Conservation (phyloP, 495 filamentous ascomycete genomes). For the Daldinia decipiens region DNA sequence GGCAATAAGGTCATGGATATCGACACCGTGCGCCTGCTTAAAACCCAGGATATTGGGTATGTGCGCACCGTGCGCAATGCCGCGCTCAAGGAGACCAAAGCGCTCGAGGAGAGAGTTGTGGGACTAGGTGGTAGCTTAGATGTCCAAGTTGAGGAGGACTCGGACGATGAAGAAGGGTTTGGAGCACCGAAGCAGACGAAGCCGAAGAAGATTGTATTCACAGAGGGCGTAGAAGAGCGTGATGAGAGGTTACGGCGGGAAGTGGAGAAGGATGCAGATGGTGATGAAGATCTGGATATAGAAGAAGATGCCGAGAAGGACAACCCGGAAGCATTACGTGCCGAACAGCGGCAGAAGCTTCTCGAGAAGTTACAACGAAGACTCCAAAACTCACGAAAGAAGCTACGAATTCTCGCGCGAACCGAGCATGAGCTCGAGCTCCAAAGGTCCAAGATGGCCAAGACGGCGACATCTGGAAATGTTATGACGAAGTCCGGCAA, state of each 20-base stretch:
- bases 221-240: constrained; percentile 40
- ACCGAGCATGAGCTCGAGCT: constrained; percentile 82
- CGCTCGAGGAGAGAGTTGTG: constrained; percentile 57
- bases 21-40: constrained; percentile 85
- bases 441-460: constrained; percentile 72
- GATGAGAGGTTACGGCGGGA: constrained; percentile 22
- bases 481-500: constrained; percentile 83
- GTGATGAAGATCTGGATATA: constrained; percentile 1
- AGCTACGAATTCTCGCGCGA: constrained; percentile 73
- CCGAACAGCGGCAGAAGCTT: constrained; percentile 60
- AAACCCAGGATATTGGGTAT: constrained; percentile 96
- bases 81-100: constrained; percentile 56
- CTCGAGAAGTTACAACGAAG: constrained; percentile 56
- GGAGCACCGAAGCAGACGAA: constrained; percentile 20
- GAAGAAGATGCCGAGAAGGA: constrained; percentile 52
- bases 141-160: constrained; percentile 27
- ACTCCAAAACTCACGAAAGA: constrained; percentile 72
- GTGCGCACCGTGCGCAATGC: constrained; percentile 71
- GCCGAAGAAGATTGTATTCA: constrained; percentile 59
- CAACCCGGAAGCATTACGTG: constrained; percentile 59
- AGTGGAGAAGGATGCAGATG: constrained; percentile 4
- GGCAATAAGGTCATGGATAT: constrained; percentile 68
- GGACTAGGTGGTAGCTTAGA: constrained; percentile 49
- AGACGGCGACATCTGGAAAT: constrained; percentile 69
- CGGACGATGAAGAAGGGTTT: constrained; percentile 44